These are phyloP conservation scores for Dimocarpus longan DNA, from an alignment of 345 rosid genomes.

Conservation along the genomic window DNA sequence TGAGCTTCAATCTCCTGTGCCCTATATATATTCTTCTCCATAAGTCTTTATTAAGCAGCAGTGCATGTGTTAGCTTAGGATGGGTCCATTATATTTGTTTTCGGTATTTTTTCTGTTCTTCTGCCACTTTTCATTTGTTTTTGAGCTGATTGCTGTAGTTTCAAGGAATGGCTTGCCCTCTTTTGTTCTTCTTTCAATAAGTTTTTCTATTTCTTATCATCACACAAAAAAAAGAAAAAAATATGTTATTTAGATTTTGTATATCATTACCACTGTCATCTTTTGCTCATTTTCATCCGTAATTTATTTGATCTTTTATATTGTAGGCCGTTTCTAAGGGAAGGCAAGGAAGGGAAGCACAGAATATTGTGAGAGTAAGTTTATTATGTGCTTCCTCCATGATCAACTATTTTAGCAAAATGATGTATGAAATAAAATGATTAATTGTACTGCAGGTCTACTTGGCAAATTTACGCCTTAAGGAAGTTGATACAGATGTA, in stretches of 20 bases:
- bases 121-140: background rate
- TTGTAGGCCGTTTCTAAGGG: constrained; percentile 77
- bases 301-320: constrained; percentile 11
- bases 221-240: no score
- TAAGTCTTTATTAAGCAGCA: background rate
- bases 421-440: constrained; percentile 2
- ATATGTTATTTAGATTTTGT: background rate
- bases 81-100: background rate
- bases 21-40: background rate
- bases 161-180: background rate
- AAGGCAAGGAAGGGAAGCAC: constrained; percentile 92
- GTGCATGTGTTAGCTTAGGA: background rate
- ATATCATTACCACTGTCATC: background rate
- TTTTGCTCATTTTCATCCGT: constrained; percentile 13
- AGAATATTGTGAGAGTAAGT: constrained; percentile 65
- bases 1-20: background rate
- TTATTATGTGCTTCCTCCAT: constrained; percentile 12
- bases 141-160: background rate
- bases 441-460: constrained; percentile 52
- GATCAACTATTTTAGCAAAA: constrained; percentile 14
- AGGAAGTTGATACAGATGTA: constrained; percentile 76
- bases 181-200: background rate
- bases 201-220: background rate
- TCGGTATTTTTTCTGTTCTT: background rate
- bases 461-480: constrained; percentile 78